phyloP scores from a whole-genome alignment of 306 rosid species.

The Cucumis cinereus region DNA sequence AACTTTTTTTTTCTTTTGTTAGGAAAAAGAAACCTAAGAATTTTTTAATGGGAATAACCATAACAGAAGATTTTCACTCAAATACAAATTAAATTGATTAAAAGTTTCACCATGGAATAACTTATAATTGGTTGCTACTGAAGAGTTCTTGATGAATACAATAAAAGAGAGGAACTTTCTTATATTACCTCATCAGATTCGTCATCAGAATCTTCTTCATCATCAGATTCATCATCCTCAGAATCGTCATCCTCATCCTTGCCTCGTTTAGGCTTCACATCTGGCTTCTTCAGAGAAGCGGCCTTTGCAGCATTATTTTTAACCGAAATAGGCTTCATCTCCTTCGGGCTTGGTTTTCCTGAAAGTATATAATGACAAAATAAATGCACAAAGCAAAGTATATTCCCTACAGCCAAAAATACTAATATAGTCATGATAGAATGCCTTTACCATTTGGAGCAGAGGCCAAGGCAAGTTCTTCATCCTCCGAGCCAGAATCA shows the following conservation, averaged over 20 bases:
- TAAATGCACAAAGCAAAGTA: background rate
- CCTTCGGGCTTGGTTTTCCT: constrained; percentile 38
- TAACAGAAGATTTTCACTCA: too few species aligned
- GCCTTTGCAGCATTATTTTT: constrained; percentile 18
- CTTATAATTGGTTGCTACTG: too few species aligned
- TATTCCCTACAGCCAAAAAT: constrained; percentile 12
- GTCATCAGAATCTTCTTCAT: constrained; percentile 26
- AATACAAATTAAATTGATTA: too few species aligned
- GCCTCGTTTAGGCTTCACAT: constrained; percentile 35
- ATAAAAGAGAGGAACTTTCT: background rate
- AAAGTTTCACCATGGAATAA: too few species aligned
- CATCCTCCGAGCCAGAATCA: constrained; percentile 25
- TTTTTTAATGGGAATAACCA: too few species aligned
- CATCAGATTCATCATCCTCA: constrained; percentile 28
- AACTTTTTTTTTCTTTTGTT: too few species aligned
- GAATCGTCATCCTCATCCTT: constrained; percentile 23
- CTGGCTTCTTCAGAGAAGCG: constrained; percentile 21
- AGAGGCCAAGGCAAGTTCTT: constrained; percentile 15
- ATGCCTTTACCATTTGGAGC: background rate
- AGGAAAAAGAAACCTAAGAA: too few species aligned
- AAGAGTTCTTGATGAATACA: background rate
- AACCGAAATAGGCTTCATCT: constrained; percentile 9
- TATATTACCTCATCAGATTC: constrained; percentile 31
- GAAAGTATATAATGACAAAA: background rate
- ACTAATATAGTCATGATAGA: too few species aligned